Percentiles rank a stretch among this genome's conserved stretches.
phyloP scores from a whole-genome alignment of 306 rosid species.

The Prunus davidiana region DNA sequence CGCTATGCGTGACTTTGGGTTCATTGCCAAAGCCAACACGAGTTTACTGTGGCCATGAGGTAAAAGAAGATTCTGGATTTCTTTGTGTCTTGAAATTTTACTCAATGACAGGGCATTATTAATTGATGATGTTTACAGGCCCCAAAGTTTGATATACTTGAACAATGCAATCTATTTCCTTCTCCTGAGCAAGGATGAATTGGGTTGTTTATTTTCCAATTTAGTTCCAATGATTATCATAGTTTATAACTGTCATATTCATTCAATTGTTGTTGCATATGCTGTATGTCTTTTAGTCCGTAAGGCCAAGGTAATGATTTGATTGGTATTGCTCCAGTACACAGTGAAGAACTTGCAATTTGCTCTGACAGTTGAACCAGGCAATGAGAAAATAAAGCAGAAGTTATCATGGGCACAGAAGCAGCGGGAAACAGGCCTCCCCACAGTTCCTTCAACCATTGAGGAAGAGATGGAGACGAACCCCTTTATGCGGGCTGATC shows the following conservation, averaged over 20 bases:
- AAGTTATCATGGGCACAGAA: slow-evolving; percentile 76
- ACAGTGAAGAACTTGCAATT: slow-evolving; percentile 62
- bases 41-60: slow-evolving; percentile 96
- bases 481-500: slow-evolving; percentile 79
- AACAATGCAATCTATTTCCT: not conserved
- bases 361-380: slow-evolving; percentile 54
- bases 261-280: not conserved
- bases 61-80: slow-evolving; percentile 21
- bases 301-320: not conserved
- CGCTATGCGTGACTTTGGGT: slow-evolving; percentile 64
- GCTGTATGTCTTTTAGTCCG: not conserved
- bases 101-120: too few species aligned
- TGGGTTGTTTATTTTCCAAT: not conserved
- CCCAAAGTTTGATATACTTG: not conserved
- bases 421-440: slow-evolving; percentile 58
- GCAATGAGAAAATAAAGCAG: slow-evolving; percentile 41
- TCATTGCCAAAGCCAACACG: slow-evolving; percentile 81
- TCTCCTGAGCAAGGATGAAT: not conserved
- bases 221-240: not conserved
- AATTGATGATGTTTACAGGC: not conserved
- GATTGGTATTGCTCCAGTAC: slow-evolving; percentile 36
- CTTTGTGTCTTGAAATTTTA: not conserved
- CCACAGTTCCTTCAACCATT: slow-evolving; percentile 76
- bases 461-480: slow-evolving; percentile 75
- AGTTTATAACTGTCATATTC: not conserved